phyloP scores from a whole-genome alignment of 2,329 filamentous ascomycete genomes.

The Alternaria postmessia region DNA sequence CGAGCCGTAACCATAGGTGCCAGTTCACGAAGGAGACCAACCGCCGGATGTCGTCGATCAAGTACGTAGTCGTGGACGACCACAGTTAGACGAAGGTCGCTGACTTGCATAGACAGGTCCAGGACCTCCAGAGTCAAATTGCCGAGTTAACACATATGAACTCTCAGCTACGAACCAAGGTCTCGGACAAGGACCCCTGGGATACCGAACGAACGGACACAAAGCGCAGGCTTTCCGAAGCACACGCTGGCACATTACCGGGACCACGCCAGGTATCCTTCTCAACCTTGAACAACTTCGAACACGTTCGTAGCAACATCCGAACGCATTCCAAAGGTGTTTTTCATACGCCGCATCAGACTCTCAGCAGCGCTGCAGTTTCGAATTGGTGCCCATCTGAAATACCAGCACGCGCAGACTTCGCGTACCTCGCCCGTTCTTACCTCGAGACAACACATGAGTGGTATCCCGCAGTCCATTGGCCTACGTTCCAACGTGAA shows the following conservation, averaged over 20 bases:
- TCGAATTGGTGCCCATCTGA: constrained; percentile 63
- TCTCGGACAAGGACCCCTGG: constrained; percentile 59
- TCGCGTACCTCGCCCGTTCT: constrained; percentile 75
- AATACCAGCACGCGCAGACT: constrained; percentile 73
- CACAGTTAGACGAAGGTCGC: not conserved
- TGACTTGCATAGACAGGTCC: constrained; percentile 72
- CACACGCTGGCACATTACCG: constrained; percentile 12
- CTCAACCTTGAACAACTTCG: constrained; percentile 71
- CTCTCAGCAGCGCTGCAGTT: constrained; percentile 56
- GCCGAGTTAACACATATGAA: constrained; percentile 82
- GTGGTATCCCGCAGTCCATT: constrained; percentile 85
- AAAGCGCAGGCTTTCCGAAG: constrained; percentile 57
- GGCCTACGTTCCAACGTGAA: constrained; percentile 79
- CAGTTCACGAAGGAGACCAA: constrained; percentile 99
- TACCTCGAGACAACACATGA: constrained; percentile 82
- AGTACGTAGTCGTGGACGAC: constrained; percentile 60
- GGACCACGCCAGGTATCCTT: constrained; percentile 62
- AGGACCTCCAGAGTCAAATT: constrained; percentile 94
- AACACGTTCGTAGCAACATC: constrained; percentile 75
- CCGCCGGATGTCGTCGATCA: constrained; percentile 97
- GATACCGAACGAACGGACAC: constrained; percentile 50
- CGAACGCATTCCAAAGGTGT: constrained; percentile 78
- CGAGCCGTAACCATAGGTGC: constrained; percentile 94
- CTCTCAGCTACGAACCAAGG: constrained; percentile 71
- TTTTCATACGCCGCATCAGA: constrained; percentile 76